A percentile compares a stretch with the other conserved stretches of the same genome.
Conservation (phyloP, 2,329 filamentous ascomycete genomes). For the Cadophora malorum region DNA sequence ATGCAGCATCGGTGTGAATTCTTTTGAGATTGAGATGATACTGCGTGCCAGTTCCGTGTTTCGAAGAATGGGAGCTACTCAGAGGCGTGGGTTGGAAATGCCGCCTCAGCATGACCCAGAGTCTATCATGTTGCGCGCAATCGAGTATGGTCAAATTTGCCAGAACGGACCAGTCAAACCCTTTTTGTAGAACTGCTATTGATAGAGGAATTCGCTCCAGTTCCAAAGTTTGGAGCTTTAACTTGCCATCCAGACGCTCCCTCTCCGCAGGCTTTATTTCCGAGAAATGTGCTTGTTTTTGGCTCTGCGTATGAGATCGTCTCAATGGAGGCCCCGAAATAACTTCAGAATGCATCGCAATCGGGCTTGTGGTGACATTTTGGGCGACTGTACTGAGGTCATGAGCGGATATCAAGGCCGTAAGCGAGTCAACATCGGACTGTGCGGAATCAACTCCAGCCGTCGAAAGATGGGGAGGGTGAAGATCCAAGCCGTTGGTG, state of each 20-base stretch:
- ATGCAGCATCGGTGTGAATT: conserved; percentile 77
- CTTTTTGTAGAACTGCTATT: conserved; percentile 70
- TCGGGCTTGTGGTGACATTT: conserved; percentile 14
- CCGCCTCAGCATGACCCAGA: conserved; percentile 76
- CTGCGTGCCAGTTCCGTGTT: conserved; percentile 50
- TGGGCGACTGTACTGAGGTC: conserved; percentile 27
- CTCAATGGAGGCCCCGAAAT: conserved; percentile 35
- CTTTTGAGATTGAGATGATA: conserved; percentile 73
- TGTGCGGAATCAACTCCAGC: conserved; percentile 31
- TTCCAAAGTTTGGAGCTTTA: conserved; percentile 75
- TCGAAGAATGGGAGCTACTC: conserved; percentile 37
- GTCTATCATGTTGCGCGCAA: conserved; percentile 73
- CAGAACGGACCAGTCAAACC: conserved; percentile 76
- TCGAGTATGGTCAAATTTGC: conserved; percentile 76
- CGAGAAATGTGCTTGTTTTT: conserved; percentile 38
- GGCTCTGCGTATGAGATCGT: conserved; percentile 37
- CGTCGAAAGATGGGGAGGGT: conserved; percentile 25
- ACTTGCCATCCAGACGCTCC: conserved; percentile 58
- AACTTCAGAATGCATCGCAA: conserved; percentile 23
- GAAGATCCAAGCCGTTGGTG: conserved; percentile 30
- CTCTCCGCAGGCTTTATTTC: conserved; percentile 41
- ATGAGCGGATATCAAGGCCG: conserved; percentile 40
- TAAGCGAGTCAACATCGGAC: conserved; percentile 41
- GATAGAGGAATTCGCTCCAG: conserved; percentile 79
- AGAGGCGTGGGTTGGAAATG: conserved; percentile 58